Evolutionary conservation across 164 flowering plant genomes (phyloP).

Genomic region (Hamamelis virginiana): DNA sequence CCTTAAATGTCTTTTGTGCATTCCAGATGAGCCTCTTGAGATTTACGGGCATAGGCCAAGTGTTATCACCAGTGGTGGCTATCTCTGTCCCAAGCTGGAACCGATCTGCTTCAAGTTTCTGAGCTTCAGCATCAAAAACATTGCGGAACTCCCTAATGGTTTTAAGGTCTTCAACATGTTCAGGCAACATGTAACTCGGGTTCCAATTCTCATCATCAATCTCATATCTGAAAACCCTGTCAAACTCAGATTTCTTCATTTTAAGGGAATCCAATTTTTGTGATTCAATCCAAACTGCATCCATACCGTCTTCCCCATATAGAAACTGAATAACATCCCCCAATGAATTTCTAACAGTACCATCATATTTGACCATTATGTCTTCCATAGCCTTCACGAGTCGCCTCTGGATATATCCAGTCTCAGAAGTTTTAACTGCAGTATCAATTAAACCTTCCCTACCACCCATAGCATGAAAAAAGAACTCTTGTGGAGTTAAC

Average conservation of each 20-base stretch:
- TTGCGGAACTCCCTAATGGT: constrained; percentile 80
- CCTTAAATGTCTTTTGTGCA: constrained; percentile 93
- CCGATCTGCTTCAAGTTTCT: constrained; percentile 87
- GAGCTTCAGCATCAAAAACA: constrained; percentile 95
- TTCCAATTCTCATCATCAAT: constrained; percentile 81
- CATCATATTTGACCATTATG: constrained; percentile 99
- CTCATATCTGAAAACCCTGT: constrained; percentile 67
- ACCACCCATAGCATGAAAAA: constrained; percentile 99
- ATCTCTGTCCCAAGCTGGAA: constrained; percentile 91
- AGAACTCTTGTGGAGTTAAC: constrained; percentile 96
- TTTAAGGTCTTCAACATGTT: constrained; percentile 85
- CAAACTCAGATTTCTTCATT: constrained; percentile 78
- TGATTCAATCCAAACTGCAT: constrained; percentile 95
- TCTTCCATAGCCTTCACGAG: constrained; percentile 99
- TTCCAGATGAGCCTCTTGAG: constrained; percentile 90
- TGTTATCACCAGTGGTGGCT: constrained; percentile 86
- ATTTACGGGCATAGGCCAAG: constrained; percentile 96
- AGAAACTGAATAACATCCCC: constrained; percentile 98
- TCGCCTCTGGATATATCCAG: constrained; percentile 97
- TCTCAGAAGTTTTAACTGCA: constrained; percentile 98
- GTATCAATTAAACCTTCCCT: constrained; percentile 99
- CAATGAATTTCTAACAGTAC: constrained; percentile 91
- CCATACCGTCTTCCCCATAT: constrained; percentile 99
- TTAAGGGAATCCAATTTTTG: constrained; percentile 92
- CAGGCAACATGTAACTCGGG: constrained; percentile 81